Base-by-base conservation (phyloP, 1,284 basidiomycete species). In the Kwoniella shivajii region DNA sequence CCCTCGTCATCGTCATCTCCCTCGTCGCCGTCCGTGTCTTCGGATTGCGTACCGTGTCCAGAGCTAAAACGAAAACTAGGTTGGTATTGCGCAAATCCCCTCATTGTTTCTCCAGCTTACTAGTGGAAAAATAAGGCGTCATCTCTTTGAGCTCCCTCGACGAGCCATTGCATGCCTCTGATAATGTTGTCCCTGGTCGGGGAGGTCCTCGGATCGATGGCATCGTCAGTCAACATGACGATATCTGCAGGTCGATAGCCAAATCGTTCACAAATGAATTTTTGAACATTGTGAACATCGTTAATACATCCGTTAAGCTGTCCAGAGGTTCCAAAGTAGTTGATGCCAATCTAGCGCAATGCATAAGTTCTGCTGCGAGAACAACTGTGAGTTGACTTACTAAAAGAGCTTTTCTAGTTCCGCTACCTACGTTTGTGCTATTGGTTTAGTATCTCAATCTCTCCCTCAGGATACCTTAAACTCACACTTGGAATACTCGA, bases 61-160 rank as follows among this genome's bases (percentile, higher is more conserved):
- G 89, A 79, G 61, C 60, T 61, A 51, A 7, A 18, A 5, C 11
- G 6, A 39, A 5, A n/a, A n/a, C n/a, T n/a, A n/a, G n/a, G n/a
- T n/a, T n/a, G n/a, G 20, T 7, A 7, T 9, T 42, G 6, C 11
- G 27, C 22, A 11, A 4, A 7, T 4, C 22, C 11, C 18, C 4
- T 11, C 20, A 18, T 22, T 11, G 10, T 34, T n/a, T n/a, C 26
- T 11, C 16, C n/a, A 13, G 72, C 86, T 56, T 64, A 90, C 90
- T 74, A 95, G 69, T 94, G 92, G 83, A 95, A 92, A 82, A 95
- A 94, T 36, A 95, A 80, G 0, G 91, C 87, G 69, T 95, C 92
- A 65, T 94, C 87, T 3, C 89, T 86, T 44, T 80, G 77, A 14
- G 92, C 92, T 63, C 82, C 87, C 9, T 77, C 78, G 13, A 93